phyloP scores from a whole-genome alignment of 2,329 filamentous ascomycete genomes.

The Sporothrix brasiliensis region DNA sequence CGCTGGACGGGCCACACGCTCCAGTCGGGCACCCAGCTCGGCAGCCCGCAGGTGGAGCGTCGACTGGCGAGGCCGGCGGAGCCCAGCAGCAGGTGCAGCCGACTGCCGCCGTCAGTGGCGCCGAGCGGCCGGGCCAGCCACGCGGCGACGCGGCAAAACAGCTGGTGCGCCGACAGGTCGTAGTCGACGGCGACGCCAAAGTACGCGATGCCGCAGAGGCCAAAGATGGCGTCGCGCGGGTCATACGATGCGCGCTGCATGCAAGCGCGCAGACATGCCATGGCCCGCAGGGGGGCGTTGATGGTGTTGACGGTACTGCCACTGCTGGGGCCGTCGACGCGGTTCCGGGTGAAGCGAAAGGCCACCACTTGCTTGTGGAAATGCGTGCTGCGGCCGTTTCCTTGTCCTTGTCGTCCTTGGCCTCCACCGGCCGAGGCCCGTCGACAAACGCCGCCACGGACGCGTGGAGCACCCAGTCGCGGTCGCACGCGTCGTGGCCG shows the following conservation, averaged over 20 bases:
- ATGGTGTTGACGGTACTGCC: too few species aligned
- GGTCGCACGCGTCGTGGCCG: neutral
- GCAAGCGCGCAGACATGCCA: neutral
- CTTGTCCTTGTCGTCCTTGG: too few species aligned
- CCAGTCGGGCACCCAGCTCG: conserved; percentile 11
- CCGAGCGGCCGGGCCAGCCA: neutral
- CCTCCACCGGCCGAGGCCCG: too few species aligned
- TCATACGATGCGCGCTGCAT: neutral
- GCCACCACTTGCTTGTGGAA: too few species aligned
- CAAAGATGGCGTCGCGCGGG: neutral
- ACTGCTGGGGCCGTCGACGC: too few species aligned
- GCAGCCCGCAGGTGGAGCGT: neutral
- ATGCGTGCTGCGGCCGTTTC: too few species aligned
- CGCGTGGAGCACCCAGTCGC: neutral
- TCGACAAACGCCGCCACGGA: too few species aligned
- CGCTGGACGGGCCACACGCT: neutral
- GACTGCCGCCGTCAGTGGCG: neutral
- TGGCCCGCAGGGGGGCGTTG: neutral
- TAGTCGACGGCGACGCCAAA: conserved; percentile 3
- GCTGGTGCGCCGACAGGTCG: neutral
- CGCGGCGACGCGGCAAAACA: neutral
- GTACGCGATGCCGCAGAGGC: neutral
- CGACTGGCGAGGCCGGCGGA: neutral
- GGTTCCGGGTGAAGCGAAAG: too few species aligned
- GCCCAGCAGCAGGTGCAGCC: neutral